Percentiles rank a stretch among this genome's conserved stretches.
Conservation (phyloP, 352 stramenopile genomes). For the Phytophthora foliorum region DNA sequence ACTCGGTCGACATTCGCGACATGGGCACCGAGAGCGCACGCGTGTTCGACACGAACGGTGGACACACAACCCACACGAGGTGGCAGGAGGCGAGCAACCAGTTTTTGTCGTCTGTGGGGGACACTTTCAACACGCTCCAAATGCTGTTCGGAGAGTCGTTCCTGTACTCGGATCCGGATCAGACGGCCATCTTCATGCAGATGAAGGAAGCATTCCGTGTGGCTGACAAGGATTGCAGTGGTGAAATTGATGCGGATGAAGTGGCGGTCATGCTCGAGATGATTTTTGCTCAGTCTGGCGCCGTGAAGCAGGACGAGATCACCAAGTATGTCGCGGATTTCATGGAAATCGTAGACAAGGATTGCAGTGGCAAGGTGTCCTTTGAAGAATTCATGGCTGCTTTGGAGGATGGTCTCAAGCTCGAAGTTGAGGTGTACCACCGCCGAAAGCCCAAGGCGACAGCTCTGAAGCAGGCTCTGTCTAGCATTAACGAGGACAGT, state of each 20-base stretch:
- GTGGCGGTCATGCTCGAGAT: slow-evolving; percentile 79
- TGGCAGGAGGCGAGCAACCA: slow-evolving; percentile 64
- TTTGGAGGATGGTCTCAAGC: slow-evolving; percentile 78
- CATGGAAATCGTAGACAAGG: slow-evolving; percentile 77
- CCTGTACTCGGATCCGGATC: slow-evolving; percentile 78
- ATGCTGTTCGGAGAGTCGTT: slow-evolving; percentile 82
- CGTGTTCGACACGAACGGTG: slow-evolving; percentile 34
- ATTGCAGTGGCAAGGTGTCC: slow-evolving; percentile 74
- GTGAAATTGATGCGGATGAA: slow-evolving; percentile 84
- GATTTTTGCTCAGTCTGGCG: slow-evolving; percentile 82
- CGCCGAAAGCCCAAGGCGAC: slow-evolving; percentile 47
- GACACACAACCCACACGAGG: slow-evolving; percentile 48
- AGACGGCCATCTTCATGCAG: slow-evolving; percentile 89
- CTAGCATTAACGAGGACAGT: slow-evolving; percentile 52
- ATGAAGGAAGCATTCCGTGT: slow-evolving; percentile 89
- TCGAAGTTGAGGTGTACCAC: slow-evolving; percentile 81
- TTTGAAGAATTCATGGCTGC: slow-evolving; percentile 88
- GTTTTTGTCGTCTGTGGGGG: slow-evolving; percentile 60
- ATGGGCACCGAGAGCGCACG: slow-evolving; percentile 24
- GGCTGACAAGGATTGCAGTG: slow-evolving; percentile 83
- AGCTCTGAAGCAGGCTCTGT: slow-evolving; percentile 33
- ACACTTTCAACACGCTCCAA: slow-evolving; percentile 80
- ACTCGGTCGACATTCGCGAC: slow-evolving; percentile 66
- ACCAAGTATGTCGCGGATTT: slow-evolving; percentile 78
- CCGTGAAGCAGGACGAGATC: slow-evolving; percentile 79